These are phyloP conservation scores for Jamesozyma hellenica DNA, from an alignment of 805 yeast species.

Conservation along the genomic window DNA sequence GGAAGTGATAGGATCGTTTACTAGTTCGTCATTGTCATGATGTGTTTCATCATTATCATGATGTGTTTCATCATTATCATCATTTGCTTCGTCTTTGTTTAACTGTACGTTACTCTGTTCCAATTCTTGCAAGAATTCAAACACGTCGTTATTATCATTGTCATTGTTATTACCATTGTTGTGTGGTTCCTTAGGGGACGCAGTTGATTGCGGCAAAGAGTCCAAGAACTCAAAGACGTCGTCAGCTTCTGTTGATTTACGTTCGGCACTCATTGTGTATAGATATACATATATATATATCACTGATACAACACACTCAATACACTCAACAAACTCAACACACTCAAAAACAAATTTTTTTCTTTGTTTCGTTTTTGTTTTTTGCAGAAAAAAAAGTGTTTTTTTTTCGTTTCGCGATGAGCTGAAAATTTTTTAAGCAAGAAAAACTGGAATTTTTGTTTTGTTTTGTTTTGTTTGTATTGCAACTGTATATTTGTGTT, in stretches of 20 bases:
- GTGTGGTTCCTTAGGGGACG: constrained; percentile 6
- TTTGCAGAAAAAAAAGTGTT: too few relatives aligned
- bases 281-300: too few relatives aligned
- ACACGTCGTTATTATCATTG: constrained; percentile 29
- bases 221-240: constrained; percentile 75
- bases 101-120: constrained; percentile 47
- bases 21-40: constrained; percentile 15
- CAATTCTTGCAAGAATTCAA: constrained; percentile 50
- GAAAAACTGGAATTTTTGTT: too few relatives aligned
- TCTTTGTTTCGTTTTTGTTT: too few relatives aligned
- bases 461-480: too few relatives aligned
- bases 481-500: too few relatives aligned
- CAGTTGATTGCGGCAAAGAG: constrained; percentile 50
- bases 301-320: too few relatives aligned
- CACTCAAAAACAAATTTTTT: too few relatives aligned
- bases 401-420: too few relatives aligned
- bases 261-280: constrained; percentile 13
- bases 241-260: constrained; percentile 44
- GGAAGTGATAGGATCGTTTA: constrained; percentile 53
- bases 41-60: constrained; percentile 16
- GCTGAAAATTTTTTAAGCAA: too few relatives aligned
- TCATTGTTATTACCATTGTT: constrained; percentile 7
- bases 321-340: too few relatives aligned
- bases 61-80: constrained; percentile 9
- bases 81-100: constrained; percentile 11